Percentiles rank a stretch among this genome's conserved stretches.
Conservation (phyloP, 805 yeast genomes). For the Teunomyces panamensis region DNA sequence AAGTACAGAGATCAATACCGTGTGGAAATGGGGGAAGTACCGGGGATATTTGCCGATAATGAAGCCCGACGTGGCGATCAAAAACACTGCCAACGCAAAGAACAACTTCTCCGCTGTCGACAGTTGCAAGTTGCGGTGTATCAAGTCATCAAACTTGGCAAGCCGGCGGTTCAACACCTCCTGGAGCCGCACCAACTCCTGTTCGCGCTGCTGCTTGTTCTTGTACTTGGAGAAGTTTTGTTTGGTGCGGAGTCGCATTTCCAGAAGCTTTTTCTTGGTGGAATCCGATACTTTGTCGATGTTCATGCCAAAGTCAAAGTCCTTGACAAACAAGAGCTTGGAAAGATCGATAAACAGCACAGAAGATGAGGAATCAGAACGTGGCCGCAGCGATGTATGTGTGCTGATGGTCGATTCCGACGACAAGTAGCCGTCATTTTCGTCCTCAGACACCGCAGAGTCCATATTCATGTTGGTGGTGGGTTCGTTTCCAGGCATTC, state of each 20-base stretch:
- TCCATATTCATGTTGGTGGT: neutral
- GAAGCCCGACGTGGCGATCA: constrained; percentile 69
- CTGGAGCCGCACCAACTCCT: constrained; percentile 29
- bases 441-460: neutral
- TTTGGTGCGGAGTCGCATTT: constrained; percentile 35
- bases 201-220: constrained; percentile 12
- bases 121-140: constrained; percentile 32
- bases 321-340: constrained; percentile 36
- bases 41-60: constrained; percentile 76
- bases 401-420: neutral
- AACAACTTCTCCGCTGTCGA: constrained; percentile 65
- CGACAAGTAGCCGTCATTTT: constrained; percentile 1
- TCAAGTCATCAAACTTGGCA: constrained; percentile 33
- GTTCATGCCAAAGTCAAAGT: constrained; percentile 42
- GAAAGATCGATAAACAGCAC: constrained; percentile 35
- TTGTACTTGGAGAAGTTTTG: constrained; percentile 27
- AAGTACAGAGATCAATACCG: constrained; percentile 54
- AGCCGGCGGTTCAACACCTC: constrained; percentile 30
- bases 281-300: constrained; percentile 33
- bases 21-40: constrained; percentile 73
- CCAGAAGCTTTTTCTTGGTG: constrained; percentile 32
- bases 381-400: neutral
- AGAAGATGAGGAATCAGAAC: constrained; percentile 19
- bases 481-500: neutral
- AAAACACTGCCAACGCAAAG: constrained; percentile 68